Evolutionary conservation across 1,284 basidiomycete genomes (phyloP), one percentile per base, ranked within the genome.

Genomic region (Bjerkandera adusta): DNA sequence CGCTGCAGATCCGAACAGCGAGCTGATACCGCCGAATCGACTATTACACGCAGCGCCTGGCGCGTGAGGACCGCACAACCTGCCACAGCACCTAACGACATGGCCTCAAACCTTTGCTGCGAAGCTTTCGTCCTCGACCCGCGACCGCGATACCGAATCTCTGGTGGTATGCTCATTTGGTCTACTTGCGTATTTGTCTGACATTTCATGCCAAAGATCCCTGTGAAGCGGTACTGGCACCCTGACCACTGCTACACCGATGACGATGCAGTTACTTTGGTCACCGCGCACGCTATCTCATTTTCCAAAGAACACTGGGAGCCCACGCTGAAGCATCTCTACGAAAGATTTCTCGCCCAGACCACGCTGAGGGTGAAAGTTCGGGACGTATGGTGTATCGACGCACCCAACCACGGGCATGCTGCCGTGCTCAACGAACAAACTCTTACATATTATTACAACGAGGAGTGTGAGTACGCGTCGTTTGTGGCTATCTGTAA

Each of bases 261-360:
- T 48, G 56, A 66, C 0, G 63, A 69, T 7, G 77, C 72, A 0
- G 39, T 71, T 7, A 80, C 78, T 0, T 60, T 80, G 24, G 57
- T 81, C 25, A 69, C 77, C 42, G 59, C 74, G 1, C 79, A 81
- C 54, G 78, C 69, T 5, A 76, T 72, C 1, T 72, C 77, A 0
- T 77, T 73, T 53, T 72, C 74, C 57, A 81, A 80, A 53, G 79
- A 81, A 51, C 67, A 69, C 18, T 81, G 76, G 74, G 77, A 81
- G 52, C 77, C 79, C 1, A 68, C 70, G 0, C 63, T 81, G 4
- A 70, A 76, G 10, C 71, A 76, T 13, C 57, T 81, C n/a, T 70
- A 65, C 39, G 54, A 45, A 0, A 41, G 68, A 2, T 42, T 70
- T 8, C 32, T 15, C 15, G n/a, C n/a, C n/a, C n/a, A n/a, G n/a